These are phyloP conservation scores for Sclerotinia sclerotiorum DNA, from an alignment of 2,329 filamentous ascomycete genomes.

Conservation along the genomic window DNA sequence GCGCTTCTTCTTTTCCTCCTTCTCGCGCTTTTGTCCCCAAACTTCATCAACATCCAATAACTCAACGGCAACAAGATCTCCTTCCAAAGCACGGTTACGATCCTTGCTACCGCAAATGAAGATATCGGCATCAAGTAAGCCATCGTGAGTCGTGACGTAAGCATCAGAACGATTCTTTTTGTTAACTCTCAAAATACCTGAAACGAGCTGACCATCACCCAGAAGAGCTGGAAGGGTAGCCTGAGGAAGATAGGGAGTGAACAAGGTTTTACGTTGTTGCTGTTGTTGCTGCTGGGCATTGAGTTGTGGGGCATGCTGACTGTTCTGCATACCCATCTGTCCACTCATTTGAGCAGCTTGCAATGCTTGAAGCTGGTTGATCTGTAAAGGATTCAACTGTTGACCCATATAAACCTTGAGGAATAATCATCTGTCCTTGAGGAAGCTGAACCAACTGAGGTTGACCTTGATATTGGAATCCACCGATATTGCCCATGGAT, in stretches of 20 bases:
- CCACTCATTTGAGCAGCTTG: constrained; percentile 84
- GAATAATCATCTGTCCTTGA: constrained; percentile 81
- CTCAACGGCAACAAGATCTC: constrained; percentile 92
- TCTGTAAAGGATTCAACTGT: constrained; percentile 81
- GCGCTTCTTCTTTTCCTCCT: constrained; percentile 99
- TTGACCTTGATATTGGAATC: constrained; percentile 86
- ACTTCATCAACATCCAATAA: constrained; percentile 97
- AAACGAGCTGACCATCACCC: constrained; percentile 88
- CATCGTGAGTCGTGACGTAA: constrained; percentile 91
- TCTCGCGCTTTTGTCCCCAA: constrained; percentile 97
- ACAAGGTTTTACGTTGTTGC: constrained; percentile 95
- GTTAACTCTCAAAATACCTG: constrained; percentile 95
- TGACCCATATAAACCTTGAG: constrained; percentile 78
- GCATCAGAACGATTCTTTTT: constrained; percentile 99
- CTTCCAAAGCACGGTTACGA: constrained; percentile 92
- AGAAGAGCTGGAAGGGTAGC: constrained; percentile 88
- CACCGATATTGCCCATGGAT: constrained; percentile 78
- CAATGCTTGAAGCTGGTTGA: constrained; percentile 87
- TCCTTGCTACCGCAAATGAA: constrained; percentile 99
- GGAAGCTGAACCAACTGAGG: constrained; percentile 84
- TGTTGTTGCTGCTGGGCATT: constrained; percentile 78
- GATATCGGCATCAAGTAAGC: constrained; percentile 88
- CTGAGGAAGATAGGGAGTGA: constrained; percentile 96
- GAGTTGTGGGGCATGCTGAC: constrained; percentile 68
- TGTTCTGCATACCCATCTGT: constrained; percentile 66